A percentile compares a stretch with the other conserved stretches of the same genome.
phyloP scores from a whole-genome alignment of 768 basidiomycete genomes.

The Boletus rubroflammeus region DNA sequence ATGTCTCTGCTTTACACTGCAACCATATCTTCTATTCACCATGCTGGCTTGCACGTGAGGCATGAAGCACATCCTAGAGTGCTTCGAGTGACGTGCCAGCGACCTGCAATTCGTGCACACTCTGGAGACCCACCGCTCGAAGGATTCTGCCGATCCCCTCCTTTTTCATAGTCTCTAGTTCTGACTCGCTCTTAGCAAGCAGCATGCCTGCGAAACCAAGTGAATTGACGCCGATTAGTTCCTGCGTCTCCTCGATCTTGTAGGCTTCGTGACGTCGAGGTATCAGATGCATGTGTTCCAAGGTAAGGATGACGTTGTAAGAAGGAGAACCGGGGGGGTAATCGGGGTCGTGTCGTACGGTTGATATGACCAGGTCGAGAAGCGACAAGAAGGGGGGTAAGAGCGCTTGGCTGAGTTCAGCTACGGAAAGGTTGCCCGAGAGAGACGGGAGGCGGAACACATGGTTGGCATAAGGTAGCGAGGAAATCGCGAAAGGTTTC shows the following conservation, averaged over 20 bases:
- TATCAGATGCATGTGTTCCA: constrained; percentile 82
- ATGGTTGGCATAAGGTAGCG: constrained; percentile 79
- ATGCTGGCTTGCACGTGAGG: background rate
- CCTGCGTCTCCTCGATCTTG: constrained; percentile 48
- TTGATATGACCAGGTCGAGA: constrained; percentile 73
- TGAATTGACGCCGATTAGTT: constrained; percentile 71
- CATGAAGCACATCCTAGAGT: constrained; percentile 14
- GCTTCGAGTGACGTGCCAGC: constrained; percentile 42
- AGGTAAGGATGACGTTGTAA: constrained; percentile 80
- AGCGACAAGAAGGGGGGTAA: constrained; percentile 65
- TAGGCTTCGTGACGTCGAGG: constrained; percentile 70
- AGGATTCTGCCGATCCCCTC: constrained; percentile 65
- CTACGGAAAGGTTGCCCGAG: constrained; percentile 21
- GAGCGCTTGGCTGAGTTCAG: constrained; percentile 49
- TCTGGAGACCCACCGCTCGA: constrained; percentile 58
- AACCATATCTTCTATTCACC: background rate
- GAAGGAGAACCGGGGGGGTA: constrained; percentile 66
- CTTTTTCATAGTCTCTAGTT: constrained; percentile 63
- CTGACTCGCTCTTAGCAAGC: constrained; percentile 78
- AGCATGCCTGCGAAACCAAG: constrained; percentile 89
- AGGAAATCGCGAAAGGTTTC: constrained; percentile 64
- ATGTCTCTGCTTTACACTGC: constrained; percentile 1
- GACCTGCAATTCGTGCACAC: constrained; percentile 65
- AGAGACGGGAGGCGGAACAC: constrained; percentile 48
- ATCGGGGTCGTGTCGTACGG: constrained; percentile 60